Base-by-base conservation (phyloP, 108 stramenopile genomes). In the Cyclostephanos tholiformis region DNA sequence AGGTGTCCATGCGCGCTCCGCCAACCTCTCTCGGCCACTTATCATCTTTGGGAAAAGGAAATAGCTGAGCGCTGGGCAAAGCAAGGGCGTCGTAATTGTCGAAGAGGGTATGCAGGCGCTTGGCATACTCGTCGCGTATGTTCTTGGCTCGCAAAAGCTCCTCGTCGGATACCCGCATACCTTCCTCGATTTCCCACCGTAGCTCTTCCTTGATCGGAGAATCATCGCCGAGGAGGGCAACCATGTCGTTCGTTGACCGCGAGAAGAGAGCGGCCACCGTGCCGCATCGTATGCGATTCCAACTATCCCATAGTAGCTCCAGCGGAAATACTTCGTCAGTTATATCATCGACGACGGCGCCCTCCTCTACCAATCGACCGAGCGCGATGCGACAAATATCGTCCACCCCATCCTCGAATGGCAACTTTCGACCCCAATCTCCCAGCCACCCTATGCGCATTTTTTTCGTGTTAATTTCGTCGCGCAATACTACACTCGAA, bases 361-460 rank as follows among this genome's bases (percentile, higher is more conserved):
- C 65, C 20, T 78, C 69, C 0, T 22, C n/a, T 25, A n/a, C 30
- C 26, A 78, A 82, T 30, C 43, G 38, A 48, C 68, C 55, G 13
- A 88, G 58, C 9, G 78, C 50, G 5, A 46, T 25, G 36, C 30
- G 66, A 72, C 87, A 88, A 8, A 71, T 49, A 12, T 29, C 2
- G 0, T 82, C 58, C 22, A 88, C 62, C 9, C 87, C 87, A 10
- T 78, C 77, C 67, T 88, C 85, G 13, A 82, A 63, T 44, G 83
- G 83, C 17, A 82, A 51, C 4, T 16, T 3, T 30, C 87, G 80
- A 49, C 66, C 68, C 85, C 85, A 88, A 49, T 88, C 87, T 41
- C 68, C 82, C 16, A 85, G 62, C 87, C 87, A 88, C 30, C 83
- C 87, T 17, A 88, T 82, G 30, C 53, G 46, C 6, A 65, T 27